Conservation (phyloP, 2,329 filamentous ascomycete genomes). For the Neophaeococcomyces mojaviensis region DNA sequence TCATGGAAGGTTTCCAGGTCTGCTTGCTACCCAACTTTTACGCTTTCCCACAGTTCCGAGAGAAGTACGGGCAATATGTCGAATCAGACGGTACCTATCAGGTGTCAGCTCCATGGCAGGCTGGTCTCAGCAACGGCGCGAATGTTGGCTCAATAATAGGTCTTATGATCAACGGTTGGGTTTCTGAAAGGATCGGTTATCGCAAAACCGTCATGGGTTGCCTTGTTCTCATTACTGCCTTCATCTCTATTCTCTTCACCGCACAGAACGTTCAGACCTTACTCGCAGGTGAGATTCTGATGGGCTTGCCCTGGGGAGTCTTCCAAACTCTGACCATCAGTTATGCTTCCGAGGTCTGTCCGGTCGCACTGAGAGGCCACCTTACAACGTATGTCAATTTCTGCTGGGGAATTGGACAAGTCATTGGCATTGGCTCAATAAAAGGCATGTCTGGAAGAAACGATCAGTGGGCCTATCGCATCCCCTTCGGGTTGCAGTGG, state of each 20-base stretch:
- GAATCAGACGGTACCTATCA: constrained; percentile 21
- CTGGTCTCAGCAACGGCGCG: constrained; percentile 25
- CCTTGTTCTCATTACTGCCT: constrained; percentile 35
- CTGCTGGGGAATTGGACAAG: constrained; percentile 42
- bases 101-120: constrained; percentile 28
- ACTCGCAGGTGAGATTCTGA: constrained; percentile 43
- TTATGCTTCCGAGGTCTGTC: constrained; percentile 42
- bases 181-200: constrained; percentile 33
- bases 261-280: constrained; percentile 38
- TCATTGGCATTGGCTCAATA: constrained; percentile 46
- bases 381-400: constrained; percentile 42
- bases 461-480: constrained; percentile 46
- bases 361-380: constrained; percentile 38
- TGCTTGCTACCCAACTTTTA: constrained; percentile 42
- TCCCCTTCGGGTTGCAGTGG: constrained; percentile 46
- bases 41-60: constrained; percentile 25
- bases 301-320: constrained; percentile 41
- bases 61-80: constrained; percentile 25
- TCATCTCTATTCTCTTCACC: constrained; percentile 46
- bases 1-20: constrained; percentile 68
- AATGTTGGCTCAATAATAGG: constrained; percentile 25
- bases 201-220: constrained; percentile 38
- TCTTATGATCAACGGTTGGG: constrained; percentile 26
- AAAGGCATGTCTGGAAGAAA: constrained; percentile 38
- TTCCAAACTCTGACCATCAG: constrained; percentile 42